phyloP scores from a whole-genome alignment of 352 stramenopile species.

The Pythium oligandrum region DNA sequence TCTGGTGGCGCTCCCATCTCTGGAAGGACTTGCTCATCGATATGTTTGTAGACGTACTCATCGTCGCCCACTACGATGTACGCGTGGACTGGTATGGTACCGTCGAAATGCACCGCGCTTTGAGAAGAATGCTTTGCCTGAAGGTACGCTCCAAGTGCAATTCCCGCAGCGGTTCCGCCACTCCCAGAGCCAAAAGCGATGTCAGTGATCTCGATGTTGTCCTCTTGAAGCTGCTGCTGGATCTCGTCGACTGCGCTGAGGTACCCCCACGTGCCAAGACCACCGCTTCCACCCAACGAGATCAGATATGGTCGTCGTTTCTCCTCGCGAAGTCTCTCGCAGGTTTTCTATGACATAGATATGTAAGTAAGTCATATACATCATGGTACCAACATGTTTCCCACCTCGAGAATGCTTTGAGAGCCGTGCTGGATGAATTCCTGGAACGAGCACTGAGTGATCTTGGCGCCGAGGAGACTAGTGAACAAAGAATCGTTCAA shows the following conservation, averaged over 20 bases:
- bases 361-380: constrained; percentile 9
- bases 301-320: constrained; percentile 77
- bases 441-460: constrained; percentile 75
- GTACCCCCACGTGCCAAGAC: constrained; percentile 91
- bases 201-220: constrained; percentile 61
- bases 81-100: constrained; percentile 14
- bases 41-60: constrained; percentile 22
- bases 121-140: constrained; percentile 6
- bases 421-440: constrained; percentile 76
- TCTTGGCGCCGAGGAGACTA: constrained; percentile 65
- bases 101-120: constrained; percentile 5
- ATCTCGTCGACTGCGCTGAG: constrained; percentile 90
- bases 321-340: constrained; percentile 50
- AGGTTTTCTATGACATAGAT: constrained; percentile 31
- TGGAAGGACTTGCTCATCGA: constrained; percentile 18
- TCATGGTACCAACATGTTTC: neutral
- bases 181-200: constrained; percentile 82
- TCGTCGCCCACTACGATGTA: constrained; percentile 21
- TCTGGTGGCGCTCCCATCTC: constrained; percentile 8
- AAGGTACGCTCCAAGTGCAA: constrained; percentile 67
- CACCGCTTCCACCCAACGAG: constrained; percentile 88
- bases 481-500: too few relatives aligned
- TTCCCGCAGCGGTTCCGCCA: constrained; percentile 70
- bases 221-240: constrained; percentile 58
- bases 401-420: constrained; percentile 76